Percentiles rank a stretch among this genome's conserved stretches.
Evolutionary conservation across 2,329 filamentous ascomycete species (phyloP).

Genomic region (Trichoderma harzianum): DNA sequence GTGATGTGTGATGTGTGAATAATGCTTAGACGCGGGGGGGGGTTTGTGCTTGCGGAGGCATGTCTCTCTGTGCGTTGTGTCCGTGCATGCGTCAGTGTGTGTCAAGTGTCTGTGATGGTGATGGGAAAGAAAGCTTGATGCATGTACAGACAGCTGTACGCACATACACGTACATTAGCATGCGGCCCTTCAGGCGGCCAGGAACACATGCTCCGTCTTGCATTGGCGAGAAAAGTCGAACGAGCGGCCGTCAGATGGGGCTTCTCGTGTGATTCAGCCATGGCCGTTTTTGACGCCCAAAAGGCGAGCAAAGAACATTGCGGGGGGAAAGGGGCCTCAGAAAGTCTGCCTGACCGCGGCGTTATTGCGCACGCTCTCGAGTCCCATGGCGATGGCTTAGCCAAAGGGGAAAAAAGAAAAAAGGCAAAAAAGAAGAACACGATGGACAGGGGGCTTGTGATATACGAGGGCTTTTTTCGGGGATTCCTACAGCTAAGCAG

Average conservation of each 20-base stretch:
- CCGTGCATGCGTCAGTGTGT: background rate
- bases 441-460: background rate
- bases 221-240: constrained; percentile 8
- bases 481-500: background rate
- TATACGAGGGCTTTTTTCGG: background rate
- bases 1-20: background rate
- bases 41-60: background rate
- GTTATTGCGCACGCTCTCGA: background rate
- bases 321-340: background rate
- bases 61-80: background rate
- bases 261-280: constrained; percentile 6
- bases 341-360: background rate
- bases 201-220: constrained; percentile 21
- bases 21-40: background rate
- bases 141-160: constrained; percentile 3
- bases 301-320: background rate
- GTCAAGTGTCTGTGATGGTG: background rate
- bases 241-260: constrained; percentile 18
- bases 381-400: background rate
- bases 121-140: background rate
- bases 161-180: background rate
- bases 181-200: constrained; percentile 22
- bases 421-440: background rate
- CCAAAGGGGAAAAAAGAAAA: background rate
- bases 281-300: background rate